A percentile compares a stretch with the other conserved stretches of the same genome.
These are phyloP conservation scores for Nasturtium officinale DNA, from an alignment of 345 rosid genomes.

Conservation along the genomic window DNA sequence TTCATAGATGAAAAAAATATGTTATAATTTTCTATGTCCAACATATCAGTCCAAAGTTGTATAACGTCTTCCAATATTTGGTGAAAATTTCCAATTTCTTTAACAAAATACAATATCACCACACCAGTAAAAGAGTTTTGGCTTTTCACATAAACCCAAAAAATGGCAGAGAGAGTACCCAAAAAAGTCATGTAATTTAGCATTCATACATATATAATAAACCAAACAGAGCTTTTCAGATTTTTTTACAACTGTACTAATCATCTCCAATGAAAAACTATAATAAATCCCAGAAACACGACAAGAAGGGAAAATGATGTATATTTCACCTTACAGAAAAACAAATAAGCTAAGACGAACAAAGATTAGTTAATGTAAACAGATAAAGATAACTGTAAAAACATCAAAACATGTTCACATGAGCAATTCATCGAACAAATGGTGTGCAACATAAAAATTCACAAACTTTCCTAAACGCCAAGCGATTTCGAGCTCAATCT, in stretches of 20 bases:
- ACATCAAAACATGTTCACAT: background rate
- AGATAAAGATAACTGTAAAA: background rate
- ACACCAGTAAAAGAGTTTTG: slow-evolving; percentile 4
- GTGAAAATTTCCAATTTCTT: background rate
- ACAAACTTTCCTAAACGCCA: background rate
- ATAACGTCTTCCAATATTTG: background rate
- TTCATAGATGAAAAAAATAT: background rate
- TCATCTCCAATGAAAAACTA: background rate
- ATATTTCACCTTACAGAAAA: background rate
- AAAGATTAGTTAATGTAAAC: background rate
- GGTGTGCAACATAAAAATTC: background rate
- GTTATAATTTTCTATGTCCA: background rate
- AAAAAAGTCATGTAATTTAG: background rate
- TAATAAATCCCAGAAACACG: background rate
- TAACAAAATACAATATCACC: background rate
- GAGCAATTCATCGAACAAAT: background rate
- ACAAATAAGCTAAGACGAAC: background rate
- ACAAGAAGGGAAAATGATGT: background rate
- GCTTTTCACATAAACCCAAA: background rate
- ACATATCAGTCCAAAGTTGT: background rate
- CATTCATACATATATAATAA: background rate
- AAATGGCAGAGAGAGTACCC: background rate
- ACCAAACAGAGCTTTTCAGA: background rate
- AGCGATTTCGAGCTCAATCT: background rate
- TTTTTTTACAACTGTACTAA: background rate